Evolutionary conservation across 345 rosid genomes (phyloP).

Genomic region (Hibiscus mutabilis): DNA sequence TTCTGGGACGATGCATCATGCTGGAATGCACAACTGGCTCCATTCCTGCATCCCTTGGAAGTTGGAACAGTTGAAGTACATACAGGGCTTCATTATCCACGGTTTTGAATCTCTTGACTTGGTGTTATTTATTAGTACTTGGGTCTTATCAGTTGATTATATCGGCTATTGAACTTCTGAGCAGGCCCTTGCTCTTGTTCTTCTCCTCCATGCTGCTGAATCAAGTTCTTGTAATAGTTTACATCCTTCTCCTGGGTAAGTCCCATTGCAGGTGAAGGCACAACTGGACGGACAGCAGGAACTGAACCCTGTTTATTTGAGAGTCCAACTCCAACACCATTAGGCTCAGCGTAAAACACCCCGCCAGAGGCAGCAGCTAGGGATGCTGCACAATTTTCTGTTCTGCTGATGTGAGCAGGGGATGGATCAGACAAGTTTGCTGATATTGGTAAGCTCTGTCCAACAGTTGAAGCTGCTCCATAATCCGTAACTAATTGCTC

Average conservation of each 20-base stretch:
- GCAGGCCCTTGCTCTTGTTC: conserved; percentile 43
- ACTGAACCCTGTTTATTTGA: conserved; percentile 24
- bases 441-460: conserved; percentile 25
- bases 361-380: conserved; percentile 41
- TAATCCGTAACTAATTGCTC: conserved; percentile 59
- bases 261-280: conserved; percentile 32
- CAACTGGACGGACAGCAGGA: conserved; percentile 24
- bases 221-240: conserved; percentile 82
- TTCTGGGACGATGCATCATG: conserved; percentile 62
- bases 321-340: conserved; percentile 25
- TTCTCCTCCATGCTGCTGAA: conserved; percentile 96
- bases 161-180: conserved; percentile 36
- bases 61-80: conserved; percentile 75
- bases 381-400: conserved; percentile 32
- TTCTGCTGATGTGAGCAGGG: conserved; percentile 27
- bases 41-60: conserved; percentile 74
- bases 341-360: conserved; percentile 34
- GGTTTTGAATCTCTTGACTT: conserved; percentile 55
- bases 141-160: conserved; percentile 34
- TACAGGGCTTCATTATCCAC: conserved; percentile 82
- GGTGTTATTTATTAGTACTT: conserved; percentile 46
- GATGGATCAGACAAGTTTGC: conserved; percentile 28
- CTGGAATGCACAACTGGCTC: conserved; percentile 74
- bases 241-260: conserved; percentile 45
- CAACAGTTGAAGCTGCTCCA: conserved; percentile 32